Conservation (phyloP, 768 basidiomycete genomes). For the Mycena olivaceomarginata region DNA sequence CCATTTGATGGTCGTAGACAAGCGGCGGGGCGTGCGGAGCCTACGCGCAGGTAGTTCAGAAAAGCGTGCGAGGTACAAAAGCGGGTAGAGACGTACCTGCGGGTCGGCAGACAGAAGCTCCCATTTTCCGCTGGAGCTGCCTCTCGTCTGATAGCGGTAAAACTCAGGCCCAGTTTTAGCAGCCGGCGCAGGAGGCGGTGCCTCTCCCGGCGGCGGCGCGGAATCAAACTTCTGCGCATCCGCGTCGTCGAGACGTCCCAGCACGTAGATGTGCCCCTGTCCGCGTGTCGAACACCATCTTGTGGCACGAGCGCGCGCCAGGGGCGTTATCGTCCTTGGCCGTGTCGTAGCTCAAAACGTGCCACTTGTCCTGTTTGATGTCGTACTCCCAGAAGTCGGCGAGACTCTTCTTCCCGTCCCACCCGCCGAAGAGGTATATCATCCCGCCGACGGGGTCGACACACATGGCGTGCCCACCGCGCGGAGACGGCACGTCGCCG, state of each 20-base stretch:
- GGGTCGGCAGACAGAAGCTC: constrained; percentile 82
- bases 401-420: constrained; percentile 82
- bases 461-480: constrained; percentile 91
- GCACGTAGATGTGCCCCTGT: constrained; percentile 82
- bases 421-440: constrained; percentile 89
- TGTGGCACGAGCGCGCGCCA: constrained; percentile 84
- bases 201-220: constrained; percentile 13
- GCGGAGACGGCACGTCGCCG: constrained; percentile 78
- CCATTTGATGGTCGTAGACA: constrained; percentile 90
- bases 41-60: constrained; percentile 12
- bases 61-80: neutral
- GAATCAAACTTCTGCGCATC: constrained; percentile 61
- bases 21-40: constrained; percentile 68
- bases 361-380: constrained; percentile 77
- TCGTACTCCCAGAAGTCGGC: constrained; percentile 89
- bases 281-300: constrained; percentile 87
- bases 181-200: constrained; percentile 2
- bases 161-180: constrained; percentile 78
- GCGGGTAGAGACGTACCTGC: constrained; percentile 63
- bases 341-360: constrained; percentile 73
- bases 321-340: constrained; percentile 79
- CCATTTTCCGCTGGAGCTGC: constrained; percentile 81
- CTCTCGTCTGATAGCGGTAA: constrained; percentile 83
- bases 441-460: constrained; percentile 77
- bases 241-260: constrained; percentile 80